Evolutionary conservation across 495 filamentous ascomycete species (phyloP), one percentile per base, ranked within the genome.

Genomic region (Glarea lozoyensis): DNA sequence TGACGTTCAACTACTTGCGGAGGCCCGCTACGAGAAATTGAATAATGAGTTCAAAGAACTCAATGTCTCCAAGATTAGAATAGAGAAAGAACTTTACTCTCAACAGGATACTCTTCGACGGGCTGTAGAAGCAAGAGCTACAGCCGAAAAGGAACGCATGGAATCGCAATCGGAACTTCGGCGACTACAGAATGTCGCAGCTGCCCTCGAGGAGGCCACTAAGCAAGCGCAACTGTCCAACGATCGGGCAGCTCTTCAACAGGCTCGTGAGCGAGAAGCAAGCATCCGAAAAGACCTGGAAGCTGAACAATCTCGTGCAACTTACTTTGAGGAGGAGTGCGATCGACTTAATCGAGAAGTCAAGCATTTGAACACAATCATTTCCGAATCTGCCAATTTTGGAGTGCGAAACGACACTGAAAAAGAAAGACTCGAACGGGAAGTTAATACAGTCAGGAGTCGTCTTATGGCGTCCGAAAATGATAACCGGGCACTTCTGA

Each of bases 71-170:
- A 98, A 98, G 62, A 95, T 96, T 52, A 92, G 74, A 29, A 96
- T 98, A 42, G 92, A 98, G 59, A 96, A 95, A 61, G 93, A 97
- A 60, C 87, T 98, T 63, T 97, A 96, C 58, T 79, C 84, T n/a
- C 92, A 97, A 53, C 89, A 96, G 60, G 92, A 98, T 57, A 84
- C 84, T 11, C 76, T 96, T 34, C 84, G 92, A 16, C 84, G 92
- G 15, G 83, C 89, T 7, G 84, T 84, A 30, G 88, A 94, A 61
- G 82, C 81, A 21, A 76, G 87, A 10, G 65, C 80, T 9, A 69
- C 74, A 15, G 86, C 83, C 3, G 93, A 98, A 54, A 75, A 80
- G 36, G 86, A 92, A 43, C 87, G 88, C 2, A 90, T 94, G 53
- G 87, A 93, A 15, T 78, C 90, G 17, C 88, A 94, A 37, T 67